These are phyloP conservation scores for Rhamnella rubrinervis DNA, from an alignment of 331 rosid species.

Conservation along the genomic window DNA sequence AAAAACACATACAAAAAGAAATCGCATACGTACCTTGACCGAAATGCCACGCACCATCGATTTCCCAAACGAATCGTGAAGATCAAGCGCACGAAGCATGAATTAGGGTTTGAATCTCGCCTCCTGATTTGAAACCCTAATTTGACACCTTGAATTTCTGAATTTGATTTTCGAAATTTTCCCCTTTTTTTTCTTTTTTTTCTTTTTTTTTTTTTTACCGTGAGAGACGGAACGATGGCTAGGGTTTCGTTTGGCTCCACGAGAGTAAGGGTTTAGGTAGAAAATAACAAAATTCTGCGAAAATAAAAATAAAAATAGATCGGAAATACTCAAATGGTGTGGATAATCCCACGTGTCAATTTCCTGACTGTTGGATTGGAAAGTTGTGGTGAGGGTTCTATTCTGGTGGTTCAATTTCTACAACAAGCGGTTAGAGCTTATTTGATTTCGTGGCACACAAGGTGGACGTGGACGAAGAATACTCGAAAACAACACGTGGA, in stretches of 20 bases:
- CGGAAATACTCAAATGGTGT: neutral
- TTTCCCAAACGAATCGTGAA: constrained; percentile 27
- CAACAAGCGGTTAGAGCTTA: neutral
- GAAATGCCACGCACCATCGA: constrained; percentile 23
- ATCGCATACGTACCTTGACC: constrained; percentile 47
- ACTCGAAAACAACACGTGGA: neutral
- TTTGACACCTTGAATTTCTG: constrained; percentile 39
- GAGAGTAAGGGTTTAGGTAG: constrained; percentile 51
- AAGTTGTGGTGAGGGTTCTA: neutral
- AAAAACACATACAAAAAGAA: constrained; percentile 6
- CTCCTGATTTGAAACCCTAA: constrained; percentile 42
- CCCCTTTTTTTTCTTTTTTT: constrained; percentile 20
- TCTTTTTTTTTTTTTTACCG: constrained; percentile 50
- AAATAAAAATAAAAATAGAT: constrained; percentile 8
- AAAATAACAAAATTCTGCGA: constrained; percentile 34
- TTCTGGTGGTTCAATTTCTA: constrained; percentile 9
- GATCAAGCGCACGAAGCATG: constrained; percentile 44
- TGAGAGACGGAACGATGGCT: constrained; percentile 51
- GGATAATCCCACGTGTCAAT: constrained; percentile 22
- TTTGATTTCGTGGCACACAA: neutral
- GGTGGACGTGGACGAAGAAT: constrained; percentile 13
- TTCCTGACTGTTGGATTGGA: constrained; percentile 5
- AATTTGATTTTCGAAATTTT: constrained; percentile 26
- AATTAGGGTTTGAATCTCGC: constrained; percentile 47
- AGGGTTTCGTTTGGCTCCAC: constrained; percentile 64